Evolutionary conservation across 805 yeast genomes (phyloP).

Genomic region (Metschnikowia hibisci): DNA sequence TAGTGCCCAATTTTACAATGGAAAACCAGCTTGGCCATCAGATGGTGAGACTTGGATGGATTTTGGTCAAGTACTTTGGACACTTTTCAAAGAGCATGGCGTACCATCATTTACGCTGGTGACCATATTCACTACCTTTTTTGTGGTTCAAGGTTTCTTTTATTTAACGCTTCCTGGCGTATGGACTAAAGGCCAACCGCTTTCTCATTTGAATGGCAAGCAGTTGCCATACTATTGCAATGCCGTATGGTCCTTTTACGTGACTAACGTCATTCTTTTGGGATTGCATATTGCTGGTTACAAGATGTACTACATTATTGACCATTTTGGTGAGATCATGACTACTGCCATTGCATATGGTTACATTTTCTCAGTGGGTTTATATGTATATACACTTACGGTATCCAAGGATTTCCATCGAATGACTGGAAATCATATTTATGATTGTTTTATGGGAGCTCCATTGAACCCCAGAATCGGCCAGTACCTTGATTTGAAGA

Average conservation of each 20-base stretch:
- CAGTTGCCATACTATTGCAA: conserved; percentile 92
- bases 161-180: conserved; percentile 88
- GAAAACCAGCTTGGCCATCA: conserved; percentile 66
- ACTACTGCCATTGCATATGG: conserved; percentile 84
- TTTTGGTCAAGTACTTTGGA: conserved; percentile 39
- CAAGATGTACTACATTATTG: conserved; percentile 70
- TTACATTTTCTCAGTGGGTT: conserved; percentile 56
- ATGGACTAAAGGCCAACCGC: conserved; percentile 93
- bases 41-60: conserved; percentile 51
- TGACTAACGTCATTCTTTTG: conserved; percentile 54
- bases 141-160: conserved; percentile 63
- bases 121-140: conserved; percentile 66
- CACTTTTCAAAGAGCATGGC: conserved; percentile 48
- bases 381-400: conserved; percentile 65
- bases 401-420: conserved; percentile 77
- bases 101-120: conserved; percentile 61
- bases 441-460: conserved; percentile 96
- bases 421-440: conserved; percentile 86
- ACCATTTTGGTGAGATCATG: conserved; percentile 88
- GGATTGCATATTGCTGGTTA: conserved; percentile 73
- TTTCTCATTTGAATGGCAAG: conserved; percentile 70
- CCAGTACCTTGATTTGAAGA: conserved; percentile 77
- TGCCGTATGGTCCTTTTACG: conserved; percentile 81
- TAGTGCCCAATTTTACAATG: conserved; percentile 74
- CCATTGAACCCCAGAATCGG: conserved; percentile 96